Evolutionary conservation across 1,139 yeast genomes (phyloP).

Genomic region (Saccharomyces pastorianus): DNA sequence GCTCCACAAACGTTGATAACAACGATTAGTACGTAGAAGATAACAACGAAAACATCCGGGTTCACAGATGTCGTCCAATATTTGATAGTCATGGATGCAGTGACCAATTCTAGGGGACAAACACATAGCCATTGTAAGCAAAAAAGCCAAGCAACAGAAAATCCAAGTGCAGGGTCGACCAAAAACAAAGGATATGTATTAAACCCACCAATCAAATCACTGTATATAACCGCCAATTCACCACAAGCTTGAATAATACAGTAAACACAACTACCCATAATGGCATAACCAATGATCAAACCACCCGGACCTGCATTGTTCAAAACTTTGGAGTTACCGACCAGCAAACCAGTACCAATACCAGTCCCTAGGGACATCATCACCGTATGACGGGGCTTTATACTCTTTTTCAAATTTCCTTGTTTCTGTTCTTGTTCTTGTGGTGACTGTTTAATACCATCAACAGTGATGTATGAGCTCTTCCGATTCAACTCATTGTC

Average conservation of each 20-base stretch:
- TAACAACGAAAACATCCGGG: slow-evolving; percentile 58
- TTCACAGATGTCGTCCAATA: slow-evolving; percentile 42
- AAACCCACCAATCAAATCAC: slow-evolving; percentile 73
- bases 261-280: slow-evolving; percentile 63
- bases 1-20: slow-evolving; percentile 58
- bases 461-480: neutral
- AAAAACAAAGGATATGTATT: slow-evolving; percentile 57
- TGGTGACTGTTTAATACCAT: neutral
- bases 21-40: slow-evolving; percentile 56
- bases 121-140: slow-evolving; percentile 75
- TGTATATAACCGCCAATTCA: slow-evolving; percentile 68
- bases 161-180: slow-evolving; percentile 72
- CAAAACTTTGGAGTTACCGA: slow-evolving; percentile 67
- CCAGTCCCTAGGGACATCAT: slow-evolving; percentile 82
- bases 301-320: slow-evolving; percentile 76
- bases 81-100: slow-evolving; percentile 62
- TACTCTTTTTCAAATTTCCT: slow-evolving; percentile 39
- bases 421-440: slow-evolving; percentile 9
- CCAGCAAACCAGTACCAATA: slow-evolving; percentile 71
- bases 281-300: slow-evolving; percentile 57
- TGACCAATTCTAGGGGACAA: slow-evolving; percentile 66
- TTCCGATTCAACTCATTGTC: slow-evolving; percentile 1
- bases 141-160: slow-evolving; percentile 74
- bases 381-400: slow-evolving; percentile 45
- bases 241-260: slow-evolving; percentile 79